Conservation (phyloP, 2,329 filamentous ascomycete species). For the Cladosporium phlei region DNA sequence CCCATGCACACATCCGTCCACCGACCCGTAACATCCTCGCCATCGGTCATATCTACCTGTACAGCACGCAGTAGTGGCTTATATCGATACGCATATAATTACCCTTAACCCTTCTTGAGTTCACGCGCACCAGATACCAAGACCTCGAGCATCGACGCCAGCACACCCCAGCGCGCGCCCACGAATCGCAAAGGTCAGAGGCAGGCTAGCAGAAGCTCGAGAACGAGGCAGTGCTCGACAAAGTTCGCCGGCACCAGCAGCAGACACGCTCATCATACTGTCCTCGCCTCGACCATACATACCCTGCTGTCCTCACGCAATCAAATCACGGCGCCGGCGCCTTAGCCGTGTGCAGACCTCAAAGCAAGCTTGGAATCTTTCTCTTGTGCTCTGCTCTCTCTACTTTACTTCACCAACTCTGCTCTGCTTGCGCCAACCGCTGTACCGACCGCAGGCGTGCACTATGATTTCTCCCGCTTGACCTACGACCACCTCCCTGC, state of each 20-base stretch:
- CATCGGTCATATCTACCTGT: no score
- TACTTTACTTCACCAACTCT: no score
- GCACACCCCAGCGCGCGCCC: constrained; percentile 1
- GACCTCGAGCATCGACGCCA: no score
- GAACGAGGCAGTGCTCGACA: constrained; percentile 8
- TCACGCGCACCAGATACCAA: no score
- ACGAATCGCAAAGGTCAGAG: no score
- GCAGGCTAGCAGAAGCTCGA: no score
- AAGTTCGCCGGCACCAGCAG: not conserved
- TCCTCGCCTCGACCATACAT: not conserved
- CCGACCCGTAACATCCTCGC: no score
- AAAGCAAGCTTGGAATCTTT: not conserved
- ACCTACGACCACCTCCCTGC: not conserved
- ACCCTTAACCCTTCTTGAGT: no score
- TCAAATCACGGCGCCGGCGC: not conserved
- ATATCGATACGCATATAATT: no score
- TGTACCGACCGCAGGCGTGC: not conserved
- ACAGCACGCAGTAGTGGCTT: no score
- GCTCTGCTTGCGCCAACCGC: not conserved
- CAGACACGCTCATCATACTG: not conserved
- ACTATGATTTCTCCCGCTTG: constrained; percentile 3
- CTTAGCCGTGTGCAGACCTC: not conserved
- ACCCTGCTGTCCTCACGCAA: not conserved
- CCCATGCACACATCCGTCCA: no score
- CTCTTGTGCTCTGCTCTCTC: not conserved